These are phyloP conservation scores for Hypoxylon sp. DNA, from an alignment of 2,329 filamentous ascomycete species.

Conservation along the genomic window DNA sequence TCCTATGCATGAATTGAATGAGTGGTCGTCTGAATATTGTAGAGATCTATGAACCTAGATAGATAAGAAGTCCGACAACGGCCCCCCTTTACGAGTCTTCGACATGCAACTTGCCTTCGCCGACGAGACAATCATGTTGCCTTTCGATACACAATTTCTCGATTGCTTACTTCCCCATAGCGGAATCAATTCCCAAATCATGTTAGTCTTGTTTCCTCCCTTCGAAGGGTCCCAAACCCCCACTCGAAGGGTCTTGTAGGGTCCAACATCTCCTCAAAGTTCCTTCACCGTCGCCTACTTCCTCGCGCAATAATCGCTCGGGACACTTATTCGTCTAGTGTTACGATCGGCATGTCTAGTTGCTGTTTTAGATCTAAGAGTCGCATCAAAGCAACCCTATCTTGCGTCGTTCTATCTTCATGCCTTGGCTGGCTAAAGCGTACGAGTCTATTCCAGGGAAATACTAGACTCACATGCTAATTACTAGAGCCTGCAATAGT, in stretches of 20 bases:
- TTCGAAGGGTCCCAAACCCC: conserved; percentile 4
- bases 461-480: conserved; percentile 33
- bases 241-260: conserved; percentile 10
- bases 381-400: conserved; percentile 42
- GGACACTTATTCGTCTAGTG: conserved; percentile 29
- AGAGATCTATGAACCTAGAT: conserved; percentile 29
- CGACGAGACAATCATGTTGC: conserved; percentile 34
- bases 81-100: conserved; percentile 40
- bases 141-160: conserved; percentile 25
- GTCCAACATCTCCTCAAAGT: conserved; percentile 16
- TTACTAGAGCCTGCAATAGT: conserved; percentile 15
- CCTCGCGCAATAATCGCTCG: conserved; percentile 22
- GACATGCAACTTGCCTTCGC: conserved; percentile 30
- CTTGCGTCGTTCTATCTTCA: conserved; percentile 36
- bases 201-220: conserved; percentile 16
- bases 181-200: conserved; percentile 16
- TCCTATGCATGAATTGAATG: conserved; percentile 16
- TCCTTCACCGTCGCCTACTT: conserved; percentile 5
- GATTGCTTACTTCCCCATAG: conserved; percentile 12
- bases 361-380: conserved; percentile 27
- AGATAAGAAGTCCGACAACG: conserved; percentile 45
- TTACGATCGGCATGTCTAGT: conserved; percentile 31
- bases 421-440: conserved; percentile 21
- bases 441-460: conserved; percentile 22
- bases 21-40: conserved; percentile 33